These are phyloP conservation scores for Acer negundo DNA, from an alignment of 345 rosid genomes.

Conservation along the genomic window DNA sequence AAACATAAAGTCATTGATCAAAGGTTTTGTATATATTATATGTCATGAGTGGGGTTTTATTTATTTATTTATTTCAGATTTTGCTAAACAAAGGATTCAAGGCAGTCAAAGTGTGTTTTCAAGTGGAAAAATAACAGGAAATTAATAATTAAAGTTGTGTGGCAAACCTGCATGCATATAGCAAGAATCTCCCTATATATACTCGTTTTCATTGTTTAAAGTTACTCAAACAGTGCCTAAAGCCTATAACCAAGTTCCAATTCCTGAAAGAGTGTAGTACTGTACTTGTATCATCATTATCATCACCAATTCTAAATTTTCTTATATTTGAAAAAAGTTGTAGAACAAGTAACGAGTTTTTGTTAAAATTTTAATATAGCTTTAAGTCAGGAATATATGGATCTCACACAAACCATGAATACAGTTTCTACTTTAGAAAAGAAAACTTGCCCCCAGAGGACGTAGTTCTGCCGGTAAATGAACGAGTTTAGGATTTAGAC, in stretches of 20 bases:
- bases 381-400: too few species aligned
- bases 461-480: too few species aligned
- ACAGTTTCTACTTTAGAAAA: too few species aligned
- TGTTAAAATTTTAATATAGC: too few species aligned
- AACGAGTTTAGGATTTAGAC: too few species aligned
- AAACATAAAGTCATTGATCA: constrained; percentile 31
- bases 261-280: neutral
- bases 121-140: neutral
- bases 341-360: neutral
- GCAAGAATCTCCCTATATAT: neutral
- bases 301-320: neutral
- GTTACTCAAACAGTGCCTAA: constrained; percentile 10
- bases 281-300: neutral
- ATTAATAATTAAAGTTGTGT: neutral
- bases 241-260: neutral
- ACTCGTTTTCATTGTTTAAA: neutral
- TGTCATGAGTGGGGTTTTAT: neutral
- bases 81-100: neutral
- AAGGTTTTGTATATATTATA: neutral
- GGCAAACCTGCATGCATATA: neutral
- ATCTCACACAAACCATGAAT: too few species aligned
- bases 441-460: too few species aligned
- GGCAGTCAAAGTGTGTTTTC: neutral
- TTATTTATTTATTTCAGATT: constrained; percentile 1
- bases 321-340: too few species aligned